These are phyloP conservation scores for Mediolabrus comicus DNA, from an alignment of 108 stramenopile species.

Conservation along the genomic window DNA sequence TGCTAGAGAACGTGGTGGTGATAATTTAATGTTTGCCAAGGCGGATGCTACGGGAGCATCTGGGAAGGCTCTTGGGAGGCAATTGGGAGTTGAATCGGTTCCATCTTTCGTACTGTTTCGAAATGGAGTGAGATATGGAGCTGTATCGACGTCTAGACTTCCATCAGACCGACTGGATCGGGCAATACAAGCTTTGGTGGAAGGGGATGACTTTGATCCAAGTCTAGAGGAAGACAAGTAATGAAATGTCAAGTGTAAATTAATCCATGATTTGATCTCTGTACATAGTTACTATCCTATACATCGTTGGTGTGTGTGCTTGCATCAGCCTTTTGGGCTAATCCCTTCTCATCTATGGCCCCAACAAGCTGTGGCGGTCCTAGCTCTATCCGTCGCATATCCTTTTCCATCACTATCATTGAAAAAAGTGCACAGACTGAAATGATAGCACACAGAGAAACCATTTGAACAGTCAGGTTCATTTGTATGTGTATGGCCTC, in stretches of 20 bases:
- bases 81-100: slow-evolving; percentile 68
- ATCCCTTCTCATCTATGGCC: not conserved
- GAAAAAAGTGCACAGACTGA: not conserved
- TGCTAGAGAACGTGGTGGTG: slow-evolving; percentile 54
- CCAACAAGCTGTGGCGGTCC: not conserved
- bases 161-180: slow-evolving; percentile 64
- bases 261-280: not conserved
- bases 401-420: not conserved
- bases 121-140: slow-evolving; percentile 65
- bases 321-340: not conserved
- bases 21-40: slow-evolving; percentile 67
- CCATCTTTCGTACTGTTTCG: slow-evolving; percentile 79
- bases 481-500: not conserved
- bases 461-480: not conserved
- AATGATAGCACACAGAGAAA: not conserved
- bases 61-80: slow-evolving; percentile 66
- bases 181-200: slow-evolving; percentile 49
- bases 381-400: not conserved
- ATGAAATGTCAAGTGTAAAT: not conserved
- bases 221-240: slow-evolving; percentile 16
- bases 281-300: not conserved
- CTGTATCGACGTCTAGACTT: slow-evolving; percentile 57
- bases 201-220: slow-evolving; percentile 42
- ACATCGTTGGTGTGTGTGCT: not conserved
- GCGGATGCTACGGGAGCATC: slow-evolving; percentile 63